Evolutionary conservation across 495 filamentous ascomycete species (phyloP), one percentile per base, ranked within the genome.

Genomic region (Daldinia caldariorum): DNA sequence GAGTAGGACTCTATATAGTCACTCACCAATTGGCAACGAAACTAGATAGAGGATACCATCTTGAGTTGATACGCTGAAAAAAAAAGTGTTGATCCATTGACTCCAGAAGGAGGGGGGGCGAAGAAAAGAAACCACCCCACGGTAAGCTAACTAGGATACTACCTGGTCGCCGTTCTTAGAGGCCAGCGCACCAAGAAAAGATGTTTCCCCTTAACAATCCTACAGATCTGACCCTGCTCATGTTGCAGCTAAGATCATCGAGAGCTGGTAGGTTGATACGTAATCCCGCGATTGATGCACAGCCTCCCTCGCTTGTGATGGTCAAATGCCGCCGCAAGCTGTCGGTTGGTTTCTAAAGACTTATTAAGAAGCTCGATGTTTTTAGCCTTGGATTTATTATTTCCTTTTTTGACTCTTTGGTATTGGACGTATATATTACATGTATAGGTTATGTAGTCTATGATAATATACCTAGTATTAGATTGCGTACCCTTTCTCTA

Each of bases 331-430:
- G 69, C 1, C 57, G 14, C 13, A 58, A 61, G 34, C 3, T n/a
- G n/a, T n/a, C 65, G 18, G 38, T 65, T 56, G 69, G 64, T 72
- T 72, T 64, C 69, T 72, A 72, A 67, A 43, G 56, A 57, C 65
- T 68, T 72, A 68, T 60, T 72, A 72, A 72, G 64, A 67, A 72
- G 55, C 61, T 68, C 65, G 39, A 68, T 68, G 60, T 67, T 63
- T 56, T 72, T 67, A 72, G 60, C 69, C 69, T 67, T 67, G 56
- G 61, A 59, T 55, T 57, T 65, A 72, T 71, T 71, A 47, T 47
- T 47, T 3, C 43, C 53, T 57, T 26, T 45, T 71, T 71, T 55
- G 63, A 72, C 65, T 57, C 47, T 18, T 50, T 26, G 26, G 26
- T 26, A 26, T 3, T 3, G 26, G 26, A 26, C 16, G n/a, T 47